Conservation (phyloP, 495 filamentous ascomycete species). For the Neurospora sp. region DNA sequence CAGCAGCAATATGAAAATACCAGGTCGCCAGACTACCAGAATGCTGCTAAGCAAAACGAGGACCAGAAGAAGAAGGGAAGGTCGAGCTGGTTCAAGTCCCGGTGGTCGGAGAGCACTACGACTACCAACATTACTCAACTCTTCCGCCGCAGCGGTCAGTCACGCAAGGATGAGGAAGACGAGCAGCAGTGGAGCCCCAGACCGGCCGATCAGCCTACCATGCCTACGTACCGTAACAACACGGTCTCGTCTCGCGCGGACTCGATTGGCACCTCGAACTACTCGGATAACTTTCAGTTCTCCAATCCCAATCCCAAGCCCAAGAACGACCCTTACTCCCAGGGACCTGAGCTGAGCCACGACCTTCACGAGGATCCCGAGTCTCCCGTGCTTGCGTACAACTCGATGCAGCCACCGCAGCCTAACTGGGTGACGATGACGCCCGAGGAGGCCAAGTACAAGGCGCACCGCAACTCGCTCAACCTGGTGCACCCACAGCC, state of each 20-base stretch:
- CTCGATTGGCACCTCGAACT: slow-evolving; percentile 45
- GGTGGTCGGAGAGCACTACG: slow-evolving; percentile 88
- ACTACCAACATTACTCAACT: slow-evolving; percentile 50
- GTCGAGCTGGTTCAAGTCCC: slow-evolving; percentile 82
- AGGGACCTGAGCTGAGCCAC: slow-evolving; percentile 34
- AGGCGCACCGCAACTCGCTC: slow-evolving; percentile 79
- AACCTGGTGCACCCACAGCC: slow-evolving; percentile 89
- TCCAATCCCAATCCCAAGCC: slow-evolving; percentile 52
- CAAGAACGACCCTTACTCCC: slow-evolving; percentile 51
- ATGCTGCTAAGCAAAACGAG: slow-evolving; percentile 50
- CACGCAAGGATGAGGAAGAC: slow-evolving; percentile 32
- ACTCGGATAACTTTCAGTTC: slow-evolving; percentile 51
- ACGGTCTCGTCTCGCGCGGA: slow-evolving; percentile 53
- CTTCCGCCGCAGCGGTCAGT: slow-evolving; percentile 41
- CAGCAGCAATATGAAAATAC: slow-evolving; percentile 29
- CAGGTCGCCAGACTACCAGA: slow-evolving; percentile 32
- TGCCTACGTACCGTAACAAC: slow-evolving; percentile 12
- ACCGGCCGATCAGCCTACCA: neutral
- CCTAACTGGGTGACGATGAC: slow-evolving; percentile 29
- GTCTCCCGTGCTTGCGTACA: slow-evolving; percentile 8
- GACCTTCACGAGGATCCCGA: slow-evolving; percentile 9
- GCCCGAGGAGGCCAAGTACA: slow-evolving; percentile 83
- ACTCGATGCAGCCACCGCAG: slow-evolving; percentile 22
- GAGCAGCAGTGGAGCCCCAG: slow-evolving; percentile 15
- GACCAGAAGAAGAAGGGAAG: slow-evolving; percentile 87